These are phyloP conservation scores for Penicillium ochrochloron DNA, from an alignment of 495 filamentous ascomycete species.

Conservation along the genomic window DNA sequence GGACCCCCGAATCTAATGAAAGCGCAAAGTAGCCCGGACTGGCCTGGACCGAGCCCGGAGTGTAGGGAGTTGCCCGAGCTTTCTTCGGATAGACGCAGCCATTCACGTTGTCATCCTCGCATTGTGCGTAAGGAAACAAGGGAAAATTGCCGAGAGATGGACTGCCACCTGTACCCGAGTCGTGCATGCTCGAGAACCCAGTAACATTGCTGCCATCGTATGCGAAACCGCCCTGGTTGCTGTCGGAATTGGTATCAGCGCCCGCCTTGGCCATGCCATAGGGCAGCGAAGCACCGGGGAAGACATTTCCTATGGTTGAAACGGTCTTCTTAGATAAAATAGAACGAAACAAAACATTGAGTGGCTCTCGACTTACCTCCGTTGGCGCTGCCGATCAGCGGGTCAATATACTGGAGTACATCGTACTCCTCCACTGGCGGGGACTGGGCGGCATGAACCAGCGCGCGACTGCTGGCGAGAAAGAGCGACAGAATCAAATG, in stretches of 20 bases:
- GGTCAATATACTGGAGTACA: conserved; percentile 56
- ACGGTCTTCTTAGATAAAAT: neutral
- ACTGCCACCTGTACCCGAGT: conserved; percentile 73
- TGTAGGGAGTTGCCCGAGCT: conserved; percentile 51
- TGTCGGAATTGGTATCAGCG: conserved; percentile 67
- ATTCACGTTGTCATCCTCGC: conserved; percentile 65
- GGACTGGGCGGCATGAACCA: conserved; percentile 21
- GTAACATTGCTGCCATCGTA: conserved; percentile 67
- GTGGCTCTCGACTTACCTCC: conserved; percentile 49
- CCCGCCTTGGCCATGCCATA: conserved; percentile 82
- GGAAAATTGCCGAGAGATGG: conserved; percentile 77
- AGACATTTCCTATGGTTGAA: conserved; percentile 60
- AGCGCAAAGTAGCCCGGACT: conserved; percentile 73
- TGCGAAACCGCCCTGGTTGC: conserved; percentile 76
- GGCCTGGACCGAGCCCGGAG: conserved; percentile 61
- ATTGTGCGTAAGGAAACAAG: conserved; percentile 69
- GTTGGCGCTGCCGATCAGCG: conserved; percentile 63
- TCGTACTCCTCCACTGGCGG: conserved; percentile 39
- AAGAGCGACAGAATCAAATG: conserved; percentile 22
- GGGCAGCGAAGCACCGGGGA: conserved; percentile 73
- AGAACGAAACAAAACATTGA: neutral
- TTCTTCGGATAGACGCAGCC: conserved; percentile 67
- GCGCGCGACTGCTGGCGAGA: conserved; percentile 22
- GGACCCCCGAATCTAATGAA: conserved; percentile 61
- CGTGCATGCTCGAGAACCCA: conserved; percentile 78